phyloP scores from a whole-genome alignment of 2,329 filamentous ascomycete species.

The Macroventuria anomochaeta region DNA sequence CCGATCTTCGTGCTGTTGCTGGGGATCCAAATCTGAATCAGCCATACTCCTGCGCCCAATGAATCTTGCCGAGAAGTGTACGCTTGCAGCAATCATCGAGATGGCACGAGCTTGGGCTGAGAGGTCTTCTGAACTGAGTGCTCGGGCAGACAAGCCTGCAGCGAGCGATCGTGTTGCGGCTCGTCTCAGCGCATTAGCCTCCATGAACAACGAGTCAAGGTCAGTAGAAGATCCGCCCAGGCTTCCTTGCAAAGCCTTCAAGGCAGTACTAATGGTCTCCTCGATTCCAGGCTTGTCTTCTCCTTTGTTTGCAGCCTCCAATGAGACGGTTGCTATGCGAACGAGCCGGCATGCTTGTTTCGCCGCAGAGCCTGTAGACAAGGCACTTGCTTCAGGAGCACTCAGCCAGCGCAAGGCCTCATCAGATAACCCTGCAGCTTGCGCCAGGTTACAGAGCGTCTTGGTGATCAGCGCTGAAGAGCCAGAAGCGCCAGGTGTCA shows the following conservation, averaged over 20 bases:
- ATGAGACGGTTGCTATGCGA: slow-evolving; percentile 39
- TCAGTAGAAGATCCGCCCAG: slow-evolving; percentile 42
- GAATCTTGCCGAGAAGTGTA: slow-evolving; percentile 45
- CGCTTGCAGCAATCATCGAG: slow-evolving; percentile 35
- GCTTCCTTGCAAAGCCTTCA: slow-evolving; percentile 37
- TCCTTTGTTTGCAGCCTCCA: slow-evolving; percentile 37
- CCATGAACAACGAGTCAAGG: slow-evolving; percentile 45
- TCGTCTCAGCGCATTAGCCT: slow-evolving; percentile 44
- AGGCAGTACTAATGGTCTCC: slow-evolving; percentile 27
- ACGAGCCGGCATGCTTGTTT: slow-evolving; percentile 34
- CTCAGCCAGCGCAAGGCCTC: slow-evolving; percentile 46
- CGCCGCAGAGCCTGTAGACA: slow-evolving; percentile 28
- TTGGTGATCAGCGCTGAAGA: slow-evolving; percentile 19
- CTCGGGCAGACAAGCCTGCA: slow-evolving; percentile 6
- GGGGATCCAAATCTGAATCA: slow-evolving; percentile 25
- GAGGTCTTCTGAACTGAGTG: slow-evolving; percentile 7
- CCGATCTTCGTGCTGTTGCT: slow-evolving; percentile 31
- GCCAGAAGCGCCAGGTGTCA: not conserved
- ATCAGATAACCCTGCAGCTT: slow-evolving; percentile 40
- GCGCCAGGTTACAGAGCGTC: slow-evolving; percentile 42
- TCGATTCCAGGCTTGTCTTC: slow-evolving; percentile 24
- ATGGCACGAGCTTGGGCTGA: slow-evolving; percentile 26
- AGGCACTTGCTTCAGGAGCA: slow-evolving; percentile 17
- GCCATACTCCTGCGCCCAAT: slow-evolving; percentile 28
- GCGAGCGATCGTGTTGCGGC: slow-evolving; percentile 37